Base-by-base conservation (phyloP, 2,329 filamentous ascomycete species). In the Dissoconium aciculare region DNA sequence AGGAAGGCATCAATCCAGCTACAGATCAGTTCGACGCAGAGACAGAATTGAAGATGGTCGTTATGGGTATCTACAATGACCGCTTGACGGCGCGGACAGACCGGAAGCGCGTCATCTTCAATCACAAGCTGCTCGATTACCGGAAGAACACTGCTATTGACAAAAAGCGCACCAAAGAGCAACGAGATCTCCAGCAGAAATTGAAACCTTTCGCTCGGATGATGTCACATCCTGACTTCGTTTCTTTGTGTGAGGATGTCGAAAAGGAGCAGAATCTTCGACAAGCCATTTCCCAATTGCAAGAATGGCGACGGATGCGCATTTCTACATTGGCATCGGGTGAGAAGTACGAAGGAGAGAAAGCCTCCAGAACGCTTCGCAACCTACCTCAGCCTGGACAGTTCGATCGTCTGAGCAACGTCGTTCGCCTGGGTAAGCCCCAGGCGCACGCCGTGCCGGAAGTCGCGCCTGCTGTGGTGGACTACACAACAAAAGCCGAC, bases 41-140 rank as follows among this genome's bases (percentile, higher is more conserved):
- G 55, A 92, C 93, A 68, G 85, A 94, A 41, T 69, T 98, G 27
- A 98, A 98, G 64, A 74, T 95, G 60, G 93, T 84, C 0, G 84
- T 98, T 12, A 94, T 98, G 74, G 84, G 93, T 42, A 92, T 98
- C 30, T 98, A 98, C 64, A 98, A 98, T 51, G 78, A 79, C 35
- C 74, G 85, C 4, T 62, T 98, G 11, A 93, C 85, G 2, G 79
- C 85, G 34, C 75, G 89, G 43, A 87, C 87, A 5, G 87, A 95
- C 48, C 71, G 89, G 27, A 98, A 98, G 58, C 91, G 89, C 60
- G 79, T 95, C 30, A 79, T 98, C 4, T 95, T 98, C 47, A 85
- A 95, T 51, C 89, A 98, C 56, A 80, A 80, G 37, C 64, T 98
- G 15, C 65, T 98, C 3, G 87, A 98, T 33, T 98, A 98, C 50